phyloP scores from a whole-genome alignment of 164 flowering plant species.

The Chimonanthus salicifolius region DNA sequence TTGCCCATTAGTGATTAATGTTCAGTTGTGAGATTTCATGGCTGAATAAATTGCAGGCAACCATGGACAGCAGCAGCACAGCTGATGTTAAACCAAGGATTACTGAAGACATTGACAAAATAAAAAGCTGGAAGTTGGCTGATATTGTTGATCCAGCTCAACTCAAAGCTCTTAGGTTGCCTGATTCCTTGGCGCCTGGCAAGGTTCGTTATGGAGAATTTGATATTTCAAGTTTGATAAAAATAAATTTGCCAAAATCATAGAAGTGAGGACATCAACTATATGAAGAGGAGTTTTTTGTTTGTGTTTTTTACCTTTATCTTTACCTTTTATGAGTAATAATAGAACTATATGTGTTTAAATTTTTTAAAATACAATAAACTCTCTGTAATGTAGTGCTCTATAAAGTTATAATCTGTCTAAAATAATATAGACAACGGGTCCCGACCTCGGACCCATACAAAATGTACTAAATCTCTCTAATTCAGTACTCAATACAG shows the following conservation, averaged over 20 bases:
- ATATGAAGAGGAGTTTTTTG: background rate
- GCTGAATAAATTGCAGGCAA: constrained; percentile 11
- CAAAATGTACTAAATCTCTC: too few relatives aligned
- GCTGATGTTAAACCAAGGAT: constrained; percentile 17
- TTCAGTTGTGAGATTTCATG: background rate
- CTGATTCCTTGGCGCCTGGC: constrained; percentile 14
- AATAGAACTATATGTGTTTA: too few relatives aligned
- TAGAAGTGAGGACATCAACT: background rate
- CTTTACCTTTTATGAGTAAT: too few relatives aligned
- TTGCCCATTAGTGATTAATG: background rate
- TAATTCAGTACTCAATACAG: too few relatives aligned
- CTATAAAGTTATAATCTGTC: too few relatives aligned
- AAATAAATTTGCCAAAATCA: background rate
- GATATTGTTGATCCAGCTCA: constrained; percentile 16
- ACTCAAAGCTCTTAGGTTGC: constrained; percentile 16
- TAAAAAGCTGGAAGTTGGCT: constrained; percentile 17
- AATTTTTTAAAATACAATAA: too few relatives aligned
- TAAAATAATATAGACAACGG: too few relatives aligned
- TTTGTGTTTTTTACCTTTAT: too few relatives aligned
- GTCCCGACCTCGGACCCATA: too few relatives aligned
- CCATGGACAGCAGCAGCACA: constrained; percentile 13
- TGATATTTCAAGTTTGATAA: background rate
- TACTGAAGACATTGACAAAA: constrained; percentile 13
- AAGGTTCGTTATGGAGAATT: constrained; percentile 7
- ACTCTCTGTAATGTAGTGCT: too few relatives aligned